Conservation (phyloP, 352 stramenopile genomes). For the Pythium grandisporangium region DNA sequence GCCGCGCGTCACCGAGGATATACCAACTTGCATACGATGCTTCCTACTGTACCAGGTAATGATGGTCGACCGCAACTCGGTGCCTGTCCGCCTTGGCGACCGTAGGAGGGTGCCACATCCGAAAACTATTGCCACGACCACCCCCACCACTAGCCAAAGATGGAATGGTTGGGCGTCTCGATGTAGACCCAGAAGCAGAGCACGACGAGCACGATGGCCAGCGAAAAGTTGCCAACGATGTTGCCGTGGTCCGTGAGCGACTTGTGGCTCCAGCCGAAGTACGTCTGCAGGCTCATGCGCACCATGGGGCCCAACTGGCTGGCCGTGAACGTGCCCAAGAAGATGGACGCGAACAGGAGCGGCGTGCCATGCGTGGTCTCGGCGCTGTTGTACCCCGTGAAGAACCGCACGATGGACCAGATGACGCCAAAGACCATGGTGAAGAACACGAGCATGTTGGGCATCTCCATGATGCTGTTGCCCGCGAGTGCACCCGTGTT, state of each 20-base stretch:
- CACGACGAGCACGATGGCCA: constrained; percentile 54
- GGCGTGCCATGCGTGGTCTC: constrained; percentile 52
- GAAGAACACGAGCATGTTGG: constrained; percentile 61
- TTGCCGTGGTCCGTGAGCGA: constrained; percentile 68
- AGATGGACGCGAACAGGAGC: constrained; percentile 53
- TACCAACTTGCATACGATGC: too few relatives aligned
- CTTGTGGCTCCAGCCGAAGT: constrained; percentile 76
- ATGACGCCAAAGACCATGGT: constrained; percentile 54
- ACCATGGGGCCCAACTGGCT: constrained; percentile 59
- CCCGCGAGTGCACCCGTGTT: constrained; percentile 52
- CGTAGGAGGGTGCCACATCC: too few relatives aligned
- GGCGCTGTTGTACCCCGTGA: constrained; percentile 62
- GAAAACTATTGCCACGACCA: too few relatives aligned
- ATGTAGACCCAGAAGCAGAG: constrained; percentile 73
- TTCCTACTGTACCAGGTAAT: too few relatives aligned
- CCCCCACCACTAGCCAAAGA: constrained; percentile 20
- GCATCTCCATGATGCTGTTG: constrained; percentile 61
- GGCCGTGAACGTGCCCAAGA: constrained; percentile 47
- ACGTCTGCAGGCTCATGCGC: constrained; percentile 63
- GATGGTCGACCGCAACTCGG: too few relatives aligned
- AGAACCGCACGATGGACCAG: constrained; percentile 55
- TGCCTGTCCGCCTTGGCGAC: too few relatives aligned
- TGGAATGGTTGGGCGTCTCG: constrained; percentile 43
- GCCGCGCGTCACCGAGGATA: too few relatives aligned
- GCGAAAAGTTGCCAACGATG: constrained; percentile 58